Conservation (phyloP, 23 red algal genomes). For the Agarophyton chilense region DNA sequence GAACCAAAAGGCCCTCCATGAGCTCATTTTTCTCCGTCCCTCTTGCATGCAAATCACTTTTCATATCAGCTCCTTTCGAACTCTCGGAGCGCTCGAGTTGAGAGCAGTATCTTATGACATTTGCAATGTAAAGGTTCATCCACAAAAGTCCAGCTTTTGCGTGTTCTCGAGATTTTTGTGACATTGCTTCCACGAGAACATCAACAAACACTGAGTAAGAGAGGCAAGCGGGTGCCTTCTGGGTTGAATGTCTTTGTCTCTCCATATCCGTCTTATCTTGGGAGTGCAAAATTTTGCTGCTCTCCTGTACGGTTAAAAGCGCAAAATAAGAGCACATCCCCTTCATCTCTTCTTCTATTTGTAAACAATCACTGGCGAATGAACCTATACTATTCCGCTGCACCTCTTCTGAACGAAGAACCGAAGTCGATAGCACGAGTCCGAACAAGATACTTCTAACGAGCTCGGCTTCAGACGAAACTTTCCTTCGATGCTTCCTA, state of each 20-base stretch:
- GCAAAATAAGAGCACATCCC: slow-evolving; percentile 13
- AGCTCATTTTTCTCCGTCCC: not conserved
- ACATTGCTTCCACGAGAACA: slow-evolving; percentile 7
- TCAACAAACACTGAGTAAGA: not conserved
- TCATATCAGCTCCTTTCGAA: not conserved
- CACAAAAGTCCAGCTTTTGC: not conserved
- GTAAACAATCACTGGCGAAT: not conserved
- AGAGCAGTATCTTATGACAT: not conserved
- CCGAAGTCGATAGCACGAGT: not conserved
- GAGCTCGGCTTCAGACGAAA: not conserved
- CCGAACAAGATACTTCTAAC: not conserved
- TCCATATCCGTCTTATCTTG: not conserved
- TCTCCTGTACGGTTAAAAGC: not conserved
- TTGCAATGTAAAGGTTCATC: not conserved
- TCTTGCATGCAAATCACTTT: not conserved
- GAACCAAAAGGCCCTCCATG: not conserved
- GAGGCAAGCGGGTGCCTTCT: not conserved
- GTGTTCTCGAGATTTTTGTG: not conserved
- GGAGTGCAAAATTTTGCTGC: not conserved
- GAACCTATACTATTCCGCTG: no score
- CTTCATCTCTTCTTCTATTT: not conserved
- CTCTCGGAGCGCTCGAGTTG: not conserved
- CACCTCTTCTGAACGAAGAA: not conserved
- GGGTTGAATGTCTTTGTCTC: not conserved
- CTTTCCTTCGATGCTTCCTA: not conserved